Percentiles rank a stretch among this genome's conserved stretches.
Evolutionary conservation across 2,329 filamentous ascomycete species (phyloP).

Genomic region (Teratosphaeria epicoccoides): DNA sequence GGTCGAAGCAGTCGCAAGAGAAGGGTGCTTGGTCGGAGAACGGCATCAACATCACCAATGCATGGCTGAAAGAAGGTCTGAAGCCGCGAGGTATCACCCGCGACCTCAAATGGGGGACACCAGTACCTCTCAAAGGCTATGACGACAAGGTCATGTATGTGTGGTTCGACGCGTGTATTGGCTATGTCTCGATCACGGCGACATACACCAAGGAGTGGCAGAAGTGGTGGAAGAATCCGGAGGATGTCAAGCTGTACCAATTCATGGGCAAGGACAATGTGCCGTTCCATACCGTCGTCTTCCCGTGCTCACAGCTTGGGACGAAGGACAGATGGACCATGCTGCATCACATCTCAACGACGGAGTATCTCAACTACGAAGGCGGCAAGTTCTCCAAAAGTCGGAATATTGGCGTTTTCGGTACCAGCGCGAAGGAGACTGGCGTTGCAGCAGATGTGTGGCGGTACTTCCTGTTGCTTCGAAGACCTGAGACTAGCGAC

Average conservation of each 20-base stretch:
- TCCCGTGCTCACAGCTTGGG: constrained; percentile 77
- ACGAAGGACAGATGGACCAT: constrained; percentile 80
- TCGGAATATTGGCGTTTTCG: constrained; percentile 80
- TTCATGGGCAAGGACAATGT: constrained; percentile 94
- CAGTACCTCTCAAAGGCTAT: constrained; percentile 50
- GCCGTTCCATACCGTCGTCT: constrained; percentile 81
- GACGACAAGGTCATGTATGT: constrained; percentile 82
- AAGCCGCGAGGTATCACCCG: constrained; percentile 81
- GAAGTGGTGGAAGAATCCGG: constrained; percentile 86
- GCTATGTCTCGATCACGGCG: constrained; percentile 89
- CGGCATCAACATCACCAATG: constrained; percentile 63
- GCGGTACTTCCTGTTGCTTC: constrained; percentile 81
- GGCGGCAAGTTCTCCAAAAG: constrained; percentile 90
- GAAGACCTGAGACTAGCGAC: constrained; percentile 75
- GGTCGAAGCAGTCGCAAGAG: constrained; percentile 62
- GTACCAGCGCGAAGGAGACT: constrained; percentile 77
- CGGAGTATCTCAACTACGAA: constrained; percentile 83
- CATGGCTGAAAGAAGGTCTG: constrained; percentile 74
- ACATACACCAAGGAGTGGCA: constrained; percentile 85
- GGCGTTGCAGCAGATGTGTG: constrained; percentile 80
- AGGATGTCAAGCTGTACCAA: constrained; percentile 81
- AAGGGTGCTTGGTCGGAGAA: constrained; percentile 70
- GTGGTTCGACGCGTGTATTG: constrained; percentile 87
- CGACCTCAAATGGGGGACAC: constrained; percentile 81
- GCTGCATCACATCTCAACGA: constrained; percentile 78